Evolutionary conservation across 768 basidiomycete genomes (phyloP).

Genomic region (Termitomyces sp.): DNA sequence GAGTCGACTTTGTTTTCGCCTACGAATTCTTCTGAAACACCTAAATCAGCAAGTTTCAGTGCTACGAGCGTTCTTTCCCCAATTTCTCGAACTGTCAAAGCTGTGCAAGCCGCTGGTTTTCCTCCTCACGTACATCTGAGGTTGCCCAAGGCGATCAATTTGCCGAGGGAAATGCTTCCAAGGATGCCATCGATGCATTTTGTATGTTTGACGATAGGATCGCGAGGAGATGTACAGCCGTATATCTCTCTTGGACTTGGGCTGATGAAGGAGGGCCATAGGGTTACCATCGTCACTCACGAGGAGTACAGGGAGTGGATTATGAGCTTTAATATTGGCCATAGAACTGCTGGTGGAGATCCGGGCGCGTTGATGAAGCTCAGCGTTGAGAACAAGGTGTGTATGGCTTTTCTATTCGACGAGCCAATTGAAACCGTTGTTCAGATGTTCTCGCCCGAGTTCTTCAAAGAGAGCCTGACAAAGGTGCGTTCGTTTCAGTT

Average conservation of each 20-base stretch:
- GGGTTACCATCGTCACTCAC: slow-evolving; percentile 55
- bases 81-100: slow-evolving; percentile 33
- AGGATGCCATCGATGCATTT: slow-evolving; percentile 41
- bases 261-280: slow-evolving; percentile 42
- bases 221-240: slow-evolving; percentile 61
- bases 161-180: slow-evolving; percentile 30
- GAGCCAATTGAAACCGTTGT: not conserved
- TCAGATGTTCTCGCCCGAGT: slow-evolving; percentile 69
- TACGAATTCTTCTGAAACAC: not conserved
- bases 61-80: slow-evolving; percentile 39
- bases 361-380: slow-evolving; percentile 67
- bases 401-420: not conserved
- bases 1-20: not conserved
- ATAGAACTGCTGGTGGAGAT: slow-evolving; percentile 63
- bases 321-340: slow-evolving; percentile 50
- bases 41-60: slow-evolving; percentile 14
- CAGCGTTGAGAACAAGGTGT: slow-evolving; percentile 35
- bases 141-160: slow-evolving; percentile 44
- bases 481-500: slow-evolving; percentile 30
- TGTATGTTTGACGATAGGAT: slow-evolving; percentile 61
- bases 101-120: slow-evolving; percentile 21
- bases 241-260: slow-evolving; percentile 51
- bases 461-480: slow-evolving; percentile 57
- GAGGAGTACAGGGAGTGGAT: slow-evolving; percentile 52
- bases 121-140: slow-evolving; percentile 21